Percentiles rank a stretch among this genome's conserved stretches.
Evolutionary conservation across 2,329 filamentous ascomycete genomes (phyloP).

Genomic region (Trichoderma cornu-damae): DNA sequence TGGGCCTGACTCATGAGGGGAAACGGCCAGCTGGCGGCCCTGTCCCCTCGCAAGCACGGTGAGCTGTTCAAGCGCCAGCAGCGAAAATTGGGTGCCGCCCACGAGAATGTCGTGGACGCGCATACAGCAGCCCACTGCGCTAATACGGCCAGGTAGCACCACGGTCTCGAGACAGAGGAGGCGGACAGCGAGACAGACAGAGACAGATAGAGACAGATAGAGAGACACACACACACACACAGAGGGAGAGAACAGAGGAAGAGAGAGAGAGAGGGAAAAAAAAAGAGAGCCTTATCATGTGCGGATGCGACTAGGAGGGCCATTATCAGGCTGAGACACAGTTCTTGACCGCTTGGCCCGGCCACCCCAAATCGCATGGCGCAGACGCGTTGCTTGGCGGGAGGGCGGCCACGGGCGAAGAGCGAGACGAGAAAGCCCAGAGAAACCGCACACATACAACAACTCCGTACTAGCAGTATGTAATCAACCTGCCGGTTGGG

Average conservation of each 20-base stretch:
- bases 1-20: constrained; percentile 13
- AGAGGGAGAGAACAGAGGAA: no score
- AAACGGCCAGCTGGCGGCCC: constrained; percentile 11
- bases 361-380: background rate
- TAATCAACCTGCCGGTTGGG: constrained; percentile 1
- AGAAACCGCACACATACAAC: no score
- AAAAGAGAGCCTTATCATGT: constrained; percentile 5
- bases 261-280: no score
- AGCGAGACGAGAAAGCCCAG: no score
- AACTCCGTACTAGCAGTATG: no score
- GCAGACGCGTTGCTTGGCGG: constrained; percentile 6
- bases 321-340: constrained; percentile 11
- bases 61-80: constrained; percentile 12
- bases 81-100: background rate
- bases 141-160: background rate
- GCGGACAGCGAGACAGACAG: no score
- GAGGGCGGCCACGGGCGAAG: no score
- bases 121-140: background rate
- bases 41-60: constrained; percentile 5
- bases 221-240: no score
- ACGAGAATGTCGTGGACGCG: background rate
- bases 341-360: constrained; percentile 12
- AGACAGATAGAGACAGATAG: no score
- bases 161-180: background rate
- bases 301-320: background rate